Percentiles rank a stretch among this genome's conserved stretches.
These are phyloP conservation scores for Penicillium decumbens DNA, from an alignment of 2,329 filamentous ascomycete genomes.

Conservation along the genomic window DNA sequence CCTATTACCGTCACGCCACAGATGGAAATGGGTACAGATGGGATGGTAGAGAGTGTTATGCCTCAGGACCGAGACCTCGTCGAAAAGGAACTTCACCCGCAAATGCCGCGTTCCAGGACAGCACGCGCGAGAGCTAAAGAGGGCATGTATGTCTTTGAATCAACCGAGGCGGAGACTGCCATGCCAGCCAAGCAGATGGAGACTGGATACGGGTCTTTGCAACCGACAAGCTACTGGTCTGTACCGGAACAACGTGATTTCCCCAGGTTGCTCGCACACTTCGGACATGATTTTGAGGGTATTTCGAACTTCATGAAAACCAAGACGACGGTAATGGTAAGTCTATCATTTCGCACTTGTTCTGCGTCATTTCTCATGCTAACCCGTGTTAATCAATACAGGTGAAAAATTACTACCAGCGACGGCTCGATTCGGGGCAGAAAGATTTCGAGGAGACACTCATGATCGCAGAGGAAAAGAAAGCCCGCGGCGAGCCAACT, in stretches of 20 bases:
- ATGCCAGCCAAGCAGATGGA: conserved; percentile 25
- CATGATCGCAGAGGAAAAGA: conserved; percentile 43
- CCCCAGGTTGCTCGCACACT: conserved; percentile 43
- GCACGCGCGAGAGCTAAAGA: conserved; percentile 33
- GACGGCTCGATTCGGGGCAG: conserved; percentile 43
- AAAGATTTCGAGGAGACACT: conserved; percentile 44
- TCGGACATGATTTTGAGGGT: conserved; percentile 47
- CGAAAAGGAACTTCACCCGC: conserved; percentile 24
- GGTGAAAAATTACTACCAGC: conserved; percentile 50
- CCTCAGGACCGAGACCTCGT: conserved; percentile 23
- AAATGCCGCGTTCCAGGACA: conserved; percentile 24
- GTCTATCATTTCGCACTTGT: conserved; percentile 11
- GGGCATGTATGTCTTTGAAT: conserved; percentile 35
- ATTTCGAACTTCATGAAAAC: conserved; percentile 51
- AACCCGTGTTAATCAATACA: conserved; percentile 15
- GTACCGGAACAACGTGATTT: conserved; percentile 49
- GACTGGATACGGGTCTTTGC: conserved; percentile 36
- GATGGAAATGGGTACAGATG: conserved; percentile 19
- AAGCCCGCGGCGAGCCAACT: conserved; percentile 42
- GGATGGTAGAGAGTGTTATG: conserved; percentile 19
- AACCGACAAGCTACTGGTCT: conserved; percentile 51
- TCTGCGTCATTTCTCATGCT: neutral
- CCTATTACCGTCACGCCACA: conserved; percentile 26
- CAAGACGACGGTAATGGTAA: conserved; percentile 51
- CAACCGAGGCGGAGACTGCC: conserved; percentile 28